phyloP scores from a whole-genome alignment of 1,139 yeast species.

The Zygosaccharomyces sapae region DNA sequence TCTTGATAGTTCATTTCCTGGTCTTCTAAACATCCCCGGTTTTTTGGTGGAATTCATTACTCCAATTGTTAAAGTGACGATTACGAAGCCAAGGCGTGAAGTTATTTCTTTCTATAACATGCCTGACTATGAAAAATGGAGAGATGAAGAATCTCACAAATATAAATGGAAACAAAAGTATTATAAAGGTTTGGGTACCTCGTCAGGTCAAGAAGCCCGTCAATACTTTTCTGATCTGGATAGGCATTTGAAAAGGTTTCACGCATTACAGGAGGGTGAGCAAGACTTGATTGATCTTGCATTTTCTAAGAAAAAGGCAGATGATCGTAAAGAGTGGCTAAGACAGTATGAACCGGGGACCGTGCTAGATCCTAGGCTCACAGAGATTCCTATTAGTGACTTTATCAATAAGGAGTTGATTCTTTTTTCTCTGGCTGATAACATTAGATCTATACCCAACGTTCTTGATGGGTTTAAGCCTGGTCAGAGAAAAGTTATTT shows the following conservation, averaged over 20 bases:
- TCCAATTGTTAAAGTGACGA: constrained; percentile 89
- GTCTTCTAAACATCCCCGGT: constrained; percentile 84
- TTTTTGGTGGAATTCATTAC: constrained; percentile 92
- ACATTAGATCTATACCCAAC: constrained; percentile 90
- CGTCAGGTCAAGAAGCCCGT: constrained; percentile 71
- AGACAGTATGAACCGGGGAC: constrained; percentile 89
- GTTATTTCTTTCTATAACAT: constrained; percentile 80
- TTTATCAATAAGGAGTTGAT: constrained; percentile 94
- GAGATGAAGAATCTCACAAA: constrained; percentile 71
- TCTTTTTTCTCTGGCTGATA: constrained; percentile 94
- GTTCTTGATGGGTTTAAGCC: constrained; percentile 96
- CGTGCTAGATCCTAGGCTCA: constrained; percentile 75
- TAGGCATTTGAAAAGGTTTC: constrained; percentile 80
- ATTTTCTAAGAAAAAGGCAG: constrained; percentile 92
- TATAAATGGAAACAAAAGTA: constrained; percentile 92
- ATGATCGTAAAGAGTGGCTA: constrained; percentile 96
- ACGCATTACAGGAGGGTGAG: constrained; percentile 77
- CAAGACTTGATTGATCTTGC: constrained; percentile 84
- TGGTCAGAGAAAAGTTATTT: constrained; percentile 91
- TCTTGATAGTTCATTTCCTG: constrained; percentile 91
- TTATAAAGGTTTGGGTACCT: constrained; percentile 98
- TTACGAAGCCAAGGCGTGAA: constrained; percentile 60
- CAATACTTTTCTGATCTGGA: constrained; percentile 87
- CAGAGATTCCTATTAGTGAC: constrained; percentile 82
- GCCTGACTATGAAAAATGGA: constrained; percentile 96